Evolutionary conservation across 208 protist species (phyloP), one percentile per base, ranked within the genome.

Genomic region (Acanthamoeba culbertsoni): DNA sequence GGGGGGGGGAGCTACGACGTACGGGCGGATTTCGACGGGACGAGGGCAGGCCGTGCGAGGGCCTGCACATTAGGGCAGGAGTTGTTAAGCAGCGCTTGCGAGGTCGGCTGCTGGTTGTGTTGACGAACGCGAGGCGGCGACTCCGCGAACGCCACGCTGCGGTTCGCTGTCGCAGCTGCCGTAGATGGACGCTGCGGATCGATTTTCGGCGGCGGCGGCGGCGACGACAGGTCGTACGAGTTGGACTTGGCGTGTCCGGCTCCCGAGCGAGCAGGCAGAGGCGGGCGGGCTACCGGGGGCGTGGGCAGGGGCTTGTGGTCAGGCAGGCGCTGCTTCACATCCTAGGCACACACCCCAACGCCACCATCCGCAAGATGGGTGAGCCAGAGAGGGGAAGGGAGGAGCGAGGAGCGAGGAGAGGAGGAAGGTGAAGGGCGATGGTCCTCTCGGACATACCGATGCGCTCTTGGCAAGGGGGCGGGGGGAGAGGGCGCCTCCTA

Each of bases 241-340:
- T 84, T 84, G 73, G 73, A 84, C 28, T 84, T 84, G 73, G 55
- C 46, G 73, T 84, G 73, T 2, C n/a, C 42, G 23, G 73, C 42
- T 10, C 42, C 43, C 73, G 45, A 43, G 20, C 31, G 31, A 28
- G 73, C 7, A 1, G 73, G 73, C 2, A 37, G 42, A 28, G 14
- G 26, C 1, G 73, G 73, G 45, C 42, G 73, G 28, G 40, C 7
- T 20, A n/a, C n/a, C n/a, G 73, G 73, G n/a, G 55, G 3, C 2
- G 73, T 16, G 0, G 73, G 73, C 45, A 84, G 73, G 28, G 73
- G 73, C 73, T 84, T 84, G 73, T 55, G 43, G 46, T 16, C n/a
- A 84, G 4, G 20, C 26, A 23, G 23, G 23, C 45, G 43, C 73
- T 37, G 8, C 42, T 7, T 43, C 63, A 37, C 7, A 45, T 16